A percentile compares a stretch with the other conserved stretches of the same genome.
phyloP scores from a whole-genome alignment of 1,139 yeast genomes.

The Scheffersomyces lignicola region DNA sequence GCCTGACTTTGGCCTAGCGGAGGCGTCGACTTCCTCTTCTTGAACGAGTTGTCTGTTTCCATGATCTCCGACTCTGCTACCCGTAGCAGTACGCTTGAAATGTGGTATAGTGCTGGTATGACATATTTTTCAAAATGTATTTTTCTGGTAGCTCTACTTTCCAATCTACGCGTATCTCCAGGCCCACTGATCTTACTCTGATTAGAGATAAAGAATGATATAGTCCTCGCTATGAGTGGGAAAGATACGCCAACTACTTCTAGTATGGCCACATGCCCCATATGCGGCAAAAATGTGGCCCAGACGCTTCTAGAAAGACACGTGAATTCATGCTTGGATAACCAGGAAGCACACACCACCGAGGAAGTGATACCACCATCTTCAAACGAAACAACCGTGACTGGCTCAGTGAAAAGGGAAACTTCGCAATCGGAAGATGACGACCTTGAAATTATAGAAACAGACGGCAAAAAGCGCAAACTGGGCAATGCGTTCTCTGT shows the following conservation, averaged over 20 bases:
- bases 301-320: conserved; percentile 34
- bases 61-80: conserved; percentile 4
- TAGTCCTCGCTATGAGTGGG: conserved; percentile 1
- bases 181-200: no score
- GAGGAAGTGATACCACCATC: neutral
- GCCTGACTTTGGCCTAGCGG: conserved; percentile 2
- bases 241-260: neutral
- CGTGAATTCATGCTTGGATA: conserved; percentile 39
- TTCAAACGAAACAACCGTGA: conserved; percentile 16
- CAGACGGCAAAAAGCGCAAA: conserved; percentile 9
- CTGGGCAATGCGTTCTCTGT: conserved; percentile 25
- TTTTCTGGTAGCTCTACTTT: no score
- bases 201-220: no score
- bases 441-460: conserved; percentile 6
- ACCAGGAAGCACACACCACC: conserved; percentile 6
- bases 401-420: conserved; percentile 4
- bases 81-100: no score
- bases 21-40: conserved; percentile 7
- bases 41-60: no score
- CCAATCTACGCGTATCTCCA: no score
- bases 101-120: no score
- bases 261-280: conserved; percentile 36
- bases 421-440: conserved; percentile 2
- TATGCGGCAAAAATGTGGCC: conserved; percentile 30
- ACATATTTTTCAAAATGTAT: no score